Base-by-base conservation (phyloP, 257 asterid species). In the Solanum megistacrolobum region DNA sequence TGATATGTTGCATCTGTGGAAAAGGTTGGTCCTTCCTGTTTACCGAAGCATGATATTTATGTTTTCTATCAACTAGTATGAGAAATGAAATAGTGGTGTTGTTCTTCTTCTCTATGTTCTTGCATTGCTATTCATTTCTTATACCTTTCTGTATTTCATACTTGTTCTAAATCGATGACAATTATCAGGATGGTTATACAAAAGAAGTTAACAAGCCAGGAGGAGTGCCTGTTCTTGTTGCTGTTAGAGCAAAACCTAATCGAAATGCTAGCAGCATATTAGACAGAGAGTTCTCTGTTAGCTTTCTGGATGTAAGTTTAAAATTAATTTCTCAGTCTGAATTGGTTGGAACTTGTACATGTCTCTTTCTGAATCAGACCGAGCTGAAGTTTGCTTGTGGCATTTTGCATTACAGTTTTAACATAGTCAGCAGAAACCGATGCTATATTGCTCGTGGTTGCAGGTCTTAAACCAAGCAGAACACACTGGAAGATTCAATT, bases 121-220 rank as follows among this genome's bases (percentile, higher is more conserved):
- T 76, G 60, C 39, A 60, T 48, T 35, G 5, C 12, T n/a, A n/a
- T 74, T 52, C 8, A 13, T 34, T 34, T 52, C 12, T 16, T 10
- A 10, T 29, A 25, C 16, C 48, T 41, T 48, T 55, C 41, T 48
- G 60, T 68, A 18, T 41, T 78, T 72, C 62, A 27, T 31, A 23
- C 35, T 11, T 39, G 18, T 2, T 78, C 79, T 79, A 41, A 65
- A 8, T 25, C 2, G 62, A 13, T 25, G 84, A 6, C 73, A 23
- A 27, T 23, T 55, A 88, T 88, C 89, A 96, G 99, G 98, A 96
- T 90, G 98, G 98, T 38, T 94, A 92, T 86, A 94, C 99, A 9
- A 79, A 83, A 84, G 96, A 91, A 88, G 93, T 92, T 7, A 86
- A 31, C 1, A 93, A 92, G 52, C 89, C 62, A 34, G 94, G 89